Conservation (phyloP, 1,284 basidiomycete species). For the Naganishia liquefaciens region DNA sequence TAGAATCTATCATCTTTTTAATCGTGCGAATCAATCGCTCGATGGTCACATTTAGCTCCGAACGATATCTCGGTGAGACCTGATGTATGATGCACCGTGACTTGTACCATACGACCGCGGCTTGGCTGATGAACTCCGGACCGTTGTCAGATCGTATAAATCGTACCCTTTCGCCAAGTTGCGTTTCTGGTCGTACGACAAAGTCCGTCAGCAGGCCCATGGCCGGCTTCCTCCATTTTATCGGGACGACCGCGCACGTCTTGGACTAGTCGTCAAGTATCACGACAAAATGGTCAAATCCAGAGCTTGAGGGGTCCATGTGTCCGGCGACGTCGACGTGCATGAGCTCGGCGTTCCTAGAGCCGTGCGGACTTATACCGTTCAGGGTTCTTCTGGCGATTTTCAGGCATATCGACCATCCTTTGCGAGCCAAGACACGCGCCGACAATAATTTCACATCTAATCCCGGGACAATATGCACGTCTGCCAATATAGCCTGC, state of each 20-base stretch:
- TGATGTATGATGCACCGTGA: slow-evolving; percentile 40
- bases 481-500: not conserved
- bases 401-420: not conserved
- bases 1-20: slow-evolving; percentile 33
- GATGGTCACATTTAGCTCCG: slow-evolving; percentile 42
- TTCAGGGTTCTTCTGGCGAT: not conserved
- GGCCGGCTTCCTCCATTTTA: slow-evolving; percentile 46
- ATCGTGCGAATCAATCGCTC: slow-evolving; percentile 41
- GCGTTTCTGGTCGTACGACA: slow-evolving; percentile 42
- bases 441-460: not conserved
- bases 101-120: slow-evolving; percentile 42
- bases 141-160: slow-evolving; percentile 49
- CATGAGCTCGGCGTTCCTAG: slow-evolving; percentile 40
- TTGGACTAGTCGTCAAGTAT: slow-evolving; percentile 50
- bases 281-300: slow-evolving; percentile 50
- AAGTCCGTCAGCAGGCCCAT: slow-evolving; percentile 47
- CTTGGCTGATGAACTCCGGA: slow-evolving; percentile 42
- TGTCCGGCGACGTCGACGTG: slow-evolving; percentile 53
- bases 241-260: slow-evolving; percentile 41
- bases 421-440: not conserved
- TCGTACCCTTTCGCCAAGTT: slow-evolving; percentile 44
- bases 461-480: not conserved
- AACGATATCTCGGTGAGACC: slow-evolving; percentile 37
- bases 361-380: not conserved
- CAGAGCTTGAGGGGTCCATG: slow-evolving; percentile 40